Evolutionary conservation across 106 monocot genomes (phyloP).

Genomic region (Dendrobium catenatum): DNA sequence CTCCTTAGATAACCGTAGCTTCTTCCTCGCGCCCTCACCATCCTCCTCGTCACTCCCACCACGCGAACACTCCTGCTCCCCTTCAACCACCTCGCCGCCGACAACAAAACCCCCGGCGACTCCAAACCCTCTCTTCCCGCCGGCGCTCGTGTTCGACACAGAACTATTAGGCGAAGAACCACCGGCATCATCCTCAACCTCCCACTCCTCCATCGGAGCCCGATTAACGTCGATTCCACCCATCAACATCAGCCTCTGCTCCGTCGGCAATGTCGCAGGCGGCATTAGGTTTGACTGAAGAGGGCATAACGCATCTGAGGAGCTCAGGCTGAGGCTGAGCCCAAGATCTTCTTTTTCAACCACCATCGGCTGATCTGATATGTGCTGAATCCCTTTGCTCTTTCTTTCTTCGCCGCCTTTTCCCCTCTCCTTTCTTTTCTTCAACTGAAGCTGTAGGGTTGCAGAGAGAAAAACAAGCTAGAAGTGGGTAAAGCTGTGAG

Average conservation of each 20-base stretch:
- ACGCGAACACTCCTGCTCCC: conserved; percentile 15
- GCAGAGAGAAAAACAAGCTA: not conserved
- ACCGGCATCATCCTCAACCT: conserved; percentile 1
- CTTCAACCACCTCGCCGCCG: not conserved
- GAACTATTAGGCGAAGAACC: conserved; percentile 16
- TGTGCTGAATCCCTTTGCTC: not conserved
- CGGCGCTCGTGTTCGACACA: conserved; percentile 7
- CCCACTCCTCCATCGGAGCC: conserved; percentile 6
- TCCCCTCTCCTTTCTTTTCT: not conserved
- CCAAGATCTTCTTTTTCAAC: conserved; percentile 17
- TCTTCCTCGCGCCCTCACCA: conserved; percentile 60
- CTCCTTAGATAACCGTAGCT: conserved; percentile 69
- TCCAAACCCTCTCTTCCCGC: conserved; percentile 4
- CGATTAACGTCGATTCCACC: conserved; percentile 23
- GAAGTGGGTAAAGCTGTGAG: not conserved
- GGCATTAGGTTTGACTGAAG: conserved; percentile 16
- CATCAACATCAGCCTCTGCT: not conserved
- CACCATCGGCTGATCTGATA: conserved; percentile 7
- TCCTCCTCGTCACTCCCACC: conserved; percentile 42
- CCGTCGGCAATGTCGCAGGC: not conserved
- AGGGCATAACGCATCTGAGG: not conserved
- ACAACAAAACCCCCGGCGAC: not conserved
- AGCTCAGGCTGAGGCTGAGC: conserved; percentile 18
- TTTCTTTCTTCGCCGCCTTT: not conserved
- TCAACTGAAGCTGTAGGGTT: not conserved